Evolutionary conservation across 139 green algal genomes (phyloP).

Genomic region (Micractinium sp.): DNA sequence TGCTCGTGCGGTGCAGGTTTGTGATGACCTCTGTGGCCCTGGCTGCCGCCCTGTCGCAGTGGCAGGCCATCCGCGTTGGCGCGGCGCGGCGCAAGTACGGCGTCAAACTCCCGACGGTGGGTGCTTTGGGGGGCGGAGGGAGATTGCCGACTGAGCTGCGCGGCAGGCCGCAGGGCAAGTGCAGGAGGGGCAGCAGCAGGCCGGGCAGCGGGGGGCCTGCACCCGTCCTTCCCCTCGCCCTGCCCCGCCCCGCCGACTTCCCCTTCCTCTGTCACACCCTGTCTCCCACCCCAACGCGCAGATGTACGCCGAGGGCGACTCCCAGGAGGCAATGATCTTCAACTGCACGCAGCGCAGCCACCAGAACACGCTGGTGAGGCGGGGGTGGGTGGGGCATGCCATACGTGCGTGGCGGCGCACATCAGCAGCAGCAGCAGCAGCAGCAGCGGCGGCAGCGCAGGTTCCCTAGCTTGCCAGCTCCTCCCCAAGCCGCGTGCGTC

Average conservation of each 20-base stretch:
- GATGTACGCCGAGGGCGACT: slow-evolving; percentile 34
- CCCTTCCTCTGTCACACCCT: background rate
- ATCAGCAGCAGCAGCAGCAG: background rate
- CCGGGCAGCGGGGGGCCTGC: background rate
- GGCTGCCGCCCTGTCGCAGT: background rate
- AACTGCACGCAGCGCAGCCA: slow-evolving; percentile 49
- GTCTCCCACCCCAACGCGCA: background rate
- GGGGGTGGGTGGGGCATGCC: no score
- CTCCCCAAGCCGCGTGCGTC: no score
- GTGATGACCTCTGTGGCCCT: slow-evolving; percentile 18
- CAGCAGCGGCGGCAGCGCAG: no score
- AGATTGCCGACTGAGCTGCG: background rate
- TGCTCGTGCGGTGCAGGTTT: background rate
- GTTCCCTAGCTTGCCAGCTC: no score
- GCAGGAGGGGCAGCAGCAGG: background rate
- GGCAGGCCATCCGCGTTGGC: slow-evolving; percentile 27
- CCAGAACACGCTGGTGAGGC: slow-evolving; percentile 40
- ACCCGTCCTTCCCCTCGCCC: background rate
- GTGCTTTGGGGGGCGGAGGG: background rate
- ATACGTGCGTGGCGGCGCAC: background rate
- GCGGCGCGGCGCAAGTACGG: slow-evolving; percentile 10
- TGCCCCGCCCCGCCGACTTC: no score
- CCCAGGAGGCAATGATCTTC: slow-evolving; percentile 22
- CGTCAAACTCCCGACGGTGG: background rate
- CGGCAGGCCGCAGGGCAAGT: background rate